Conservation (phyloP, 257 asterid genomes). For the Nicotiana otophora region DNA sequence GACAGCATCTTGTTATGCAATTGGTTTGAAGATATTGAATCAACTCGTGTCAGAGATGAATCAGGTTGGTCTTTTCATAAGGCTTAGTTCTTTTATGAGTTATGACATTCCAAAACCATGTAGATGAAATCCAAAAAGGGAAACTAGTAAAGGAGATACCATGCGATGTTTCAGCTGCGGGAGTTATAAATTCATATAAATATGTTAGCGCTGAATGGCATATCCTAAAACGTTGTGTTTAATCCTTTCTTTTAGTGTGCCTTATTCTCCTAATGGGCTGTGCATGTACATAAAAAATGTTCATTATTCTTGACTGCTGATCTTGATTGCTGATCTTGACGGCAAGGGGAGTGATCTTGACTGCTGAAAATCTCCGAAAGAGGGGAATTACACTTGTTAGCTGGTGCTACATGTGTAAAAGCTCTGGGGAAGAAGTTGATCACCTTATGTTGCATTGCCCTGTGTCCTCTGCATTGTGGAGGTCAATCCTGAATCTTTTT, state of each 20-base stretch:
- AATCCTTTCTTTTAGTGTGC: too few relatives aligned
- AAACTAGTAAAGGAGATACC: not conserved
- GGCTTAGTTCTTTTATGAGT: not conserved
- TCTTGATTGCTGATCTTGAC: too few relatives aligned
- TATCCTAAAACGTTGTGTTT: not conserved
- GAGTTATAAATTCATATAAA: not conserved
- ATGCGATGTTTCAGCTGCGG: not conserved
- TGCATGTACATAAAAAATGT: not conserved
- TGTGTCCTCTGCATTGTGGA: too few relatives aligned
- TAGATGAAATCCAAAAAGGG: not conserved
- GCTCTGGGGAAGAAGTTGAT: too few relatives aligned
- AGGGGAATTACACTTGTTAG: too few relatives aligned
- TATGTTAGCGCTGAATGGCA: not conserved
- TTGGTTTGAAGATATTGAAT: conserved; percentile 91
- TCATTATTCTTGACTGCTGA: not conserved
- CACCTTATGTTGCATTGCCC: too few relatives aligned
- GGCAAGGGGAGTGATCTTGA: too few relatives aligned
- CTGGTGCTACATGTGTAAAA: too few relatives aligned
- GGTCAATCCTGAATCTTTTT: too few relatives aligned
- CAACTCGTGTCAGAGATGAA: conserved; percentile 95
- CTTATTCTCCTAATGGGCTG: not conserved
- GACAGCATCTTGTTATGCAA: conserved; percentile 87
- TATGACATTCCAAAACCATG: not conserved
- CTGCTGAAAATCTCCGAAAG: too few relatives aligned
- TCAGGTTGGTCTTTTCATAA: conserved; percentile 52